Base-by-base conservation (phyloP, 768 basidiomycete genomes). In the Cubamyces lactineus region DNA sequence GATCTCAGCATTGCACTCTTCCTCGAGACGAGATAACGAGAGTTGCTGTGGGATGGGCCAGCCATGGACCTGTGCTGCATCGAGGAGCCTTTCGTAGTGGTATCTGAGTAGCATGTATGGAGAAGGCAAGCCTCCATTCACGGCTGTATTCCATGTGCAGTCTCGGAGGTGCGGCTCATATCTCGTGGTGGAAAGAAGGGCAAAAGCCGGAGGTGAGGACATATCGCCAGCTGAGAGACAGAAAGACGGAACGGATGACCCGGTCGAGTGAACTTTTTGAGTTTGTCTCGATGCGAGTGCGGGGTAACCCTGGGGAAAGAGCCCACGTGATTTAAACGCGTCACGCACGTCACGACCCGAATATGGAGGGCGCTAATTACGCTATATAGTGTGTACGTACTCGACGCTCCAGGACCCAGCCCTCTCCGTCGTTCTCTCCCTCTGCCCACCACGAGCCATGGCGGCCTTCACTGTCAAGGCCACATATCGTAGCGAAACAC, bases 391-490 rank as follows among this genome's bases (percentile, higher is more conserved):
- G 47, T 40, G 52, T 58, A 41, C 45, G 52, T 56, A 62, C 52
- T 30, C 16, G 40, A 34, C 39, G 49, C 49, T 49, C 57, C 23
- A 39, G 42, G 40, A 19, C 43, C 13, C 60, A 61, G 61, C 48
- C 62, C 59, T 59, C 60, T 54, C 51, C 60, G 50, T 58, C 24
- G 23, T 56, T 43, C 52, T 57, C 66, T 67, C 66, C 66, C 59
- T 66, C 62, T 57, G 64, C 62, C 66, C 70, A 65, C 65, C 66
- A 67, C 66, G 72, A 57, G 48, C 66, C 66, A 74, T 78, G 75
- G 86, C 87, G 84, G 58, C 49, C 54, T 91, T 91, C 78, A 84
- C 84, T 59, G 82, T 92, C 70, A 92, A 92, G 75, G 89, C 86
- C n/a, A 88, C 88, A 21, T 91, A 90, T 72, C 77, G 81, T 30